Base-by-base conservation (phyloP, 2,329 filamentous ascomycete genomes). In the Zasmidium angulare region DNA sequence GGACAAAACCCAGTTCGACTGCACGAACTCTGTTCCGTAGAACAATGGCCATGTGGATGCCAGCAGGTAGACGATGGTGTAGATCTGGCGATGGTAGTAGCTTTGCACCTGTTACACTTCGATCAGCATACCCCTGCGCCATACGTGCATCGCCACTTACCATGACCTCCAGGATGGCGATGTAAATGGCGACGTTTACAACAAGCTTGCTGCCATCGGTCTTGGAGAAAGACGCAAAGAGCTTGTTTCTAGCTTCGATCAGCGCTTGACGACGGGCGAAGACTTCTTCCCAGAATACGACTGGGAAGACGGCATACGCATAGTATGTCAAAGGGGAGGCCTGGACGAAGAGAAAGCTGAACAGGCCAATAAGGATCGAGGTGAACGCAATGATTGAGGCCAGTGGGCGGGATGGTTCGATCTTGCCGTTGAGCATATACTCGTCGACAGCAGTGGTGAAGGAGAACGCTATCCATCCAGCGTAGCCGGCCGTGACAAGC, bases 201-300 rank as follows among this genome's bases (percentile, higher is more conserved):
- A 81, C 68, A 46, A 96, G 80, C 24, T 84, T 82, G 21, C 84
- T 65, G 26, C 83, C 76, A 23, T 84, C 85, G 21, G 81, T 78
- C 24, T 82, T 77, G 0, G 88, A 86, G 56, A 83, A 80, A 65
- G 93, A 83, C 0, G 84, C 82, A 65, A 96, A 87, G 9, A 98
- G 78, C 52, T 84, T 81, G 63, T 82, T 82, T 53, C 83, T 81
- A 2, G 92, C 93, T 62, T 86, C 82, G 4, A 77, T 70, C 12
- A 97, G 75, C 46, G 90, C 90, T 49, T 82, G 81, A 57, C 92
- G 84, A 24, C 89, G 86, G 2, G 90, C 90, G 74, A 89, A 93
- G 0, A 97, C 90, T 70, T 97, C 93, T 75, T 97, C 93, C 95
- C 95, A 99, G 78, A 99, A 98, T 58, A 91, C 84, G 1, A 96